Percentiles rank a stretch among this genome's conserved stretches.
Evolutionary conservation across 2,329 filamentous ascomycete genomes (phyloP).

Genomic region (Colletotrichum sp.): DNA sequence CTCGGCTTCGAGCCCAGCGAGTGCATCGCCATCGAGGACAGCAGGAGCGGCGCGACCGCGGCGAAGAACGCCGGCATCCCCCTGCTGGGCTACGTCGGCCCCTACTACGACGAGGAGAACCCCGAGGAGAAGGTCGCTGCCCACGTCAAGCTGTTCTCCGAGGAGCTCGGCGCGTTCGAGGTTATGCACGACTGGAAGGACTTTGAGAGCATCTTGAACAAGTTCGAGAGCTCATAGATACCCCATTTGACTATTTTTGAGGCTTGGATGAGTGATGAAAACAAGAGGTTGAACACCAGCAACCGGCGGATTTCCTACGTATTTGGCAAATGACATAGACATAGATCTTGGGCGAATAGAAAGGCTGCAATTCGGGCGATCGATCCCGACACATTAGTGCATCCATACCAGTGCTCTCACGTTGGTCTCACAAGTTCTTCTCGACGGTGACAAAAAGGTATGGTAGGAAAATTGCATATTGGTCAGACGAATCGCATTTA

Average conservation of each 20-base stretch:
- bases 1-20: slow-evolving; percentile 74
- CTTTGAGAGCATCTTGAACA: slow-evolving; percentile 21
- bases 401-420: not conserved
- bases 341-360: slow-evolving; percentile 2
- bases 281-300: not conserved
- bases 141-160: slow-evolving; percentile 12
- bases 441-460: fast-evolving
- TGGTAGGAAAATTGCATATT: not conserved
- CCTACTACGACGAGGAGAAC: slow-evolving; percentile 68
- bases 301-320: not conserved
- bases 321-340: not conserved
- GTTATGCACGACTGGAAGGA: slow-evolving; percentile 23
- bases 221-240: slow-evolving; percentile 22
- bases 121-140: slow-evolving; percentile 64
- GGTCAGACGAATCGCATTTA: not conserved
- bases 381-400: not conserved
- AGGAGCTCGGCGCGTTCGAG: slow-evolving; percentile 19
- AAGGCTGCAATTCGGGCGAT: not conserved
- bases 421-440: not conserved
- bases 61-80: slow-evolving; percentile 78
- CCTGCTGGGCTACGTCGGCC: slow-evolving; percentile 84
- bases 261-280: not conserved
- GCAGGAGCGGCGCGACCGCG: slow-evolving; percentile 81
- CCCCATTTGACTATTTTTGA: not conserved
- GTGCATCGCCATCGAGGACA: slow-evolving; percentile 86